Evolutionary conservation across 352 stramenopile species (phyloP).

Genomic region (Pythium biforme): DNA sequence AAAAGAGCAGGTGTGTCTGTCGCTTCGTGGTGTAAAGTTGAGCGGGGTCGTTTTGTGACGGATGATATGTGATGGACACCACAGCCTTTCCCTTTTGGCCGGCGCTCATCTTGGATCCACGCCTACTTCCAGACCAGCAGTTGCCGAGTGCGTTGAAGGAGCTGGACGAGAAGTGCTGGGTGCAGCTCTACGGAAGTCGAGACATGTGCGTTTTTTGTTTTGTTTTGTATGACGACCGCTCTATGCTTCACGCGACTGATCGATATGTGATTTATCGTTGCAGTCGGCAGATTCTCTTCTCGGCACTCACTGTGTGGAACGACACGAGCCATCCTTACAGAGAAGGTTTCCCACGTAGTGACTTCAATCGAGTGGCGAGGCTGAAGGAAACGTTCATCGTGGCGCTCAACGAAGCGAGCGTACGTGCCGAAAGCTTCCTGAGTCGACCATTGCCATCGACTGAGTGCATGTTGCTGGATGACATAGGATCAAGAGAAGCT

Average conservation of each 20-base stretch:
- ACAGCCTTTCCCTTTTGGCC: conserved; percentile 21
- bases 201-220: conserved; percentile 14
- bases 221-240: not conserved
- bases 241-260: not conserved
- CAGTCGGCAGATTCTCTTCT: conserved; percentile 18
- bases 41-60: too few relatives aligned
- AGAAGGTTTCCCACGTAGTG: conserved; percentile 14
- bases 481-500: conserved; percentile 19
- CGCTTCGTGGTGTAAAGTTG: too few relatives aligned
- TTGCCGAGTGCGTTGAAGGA: conserved; percentile 14
- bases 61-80: too few relatives aligned
- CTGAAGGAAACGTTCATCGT: conserved; percentile 10
- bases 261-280: not conserved
- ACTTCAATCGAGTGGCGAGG: not conserved
- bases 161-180: conserved; percentile 18
- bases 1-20: conserved; percentile 6
- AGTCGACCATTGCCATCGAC: not conserved
- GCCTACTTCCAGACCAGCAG: conserved; percentile 8
- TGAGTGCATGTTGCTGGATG: not conserved
- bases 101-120: conserved; percentile 19
- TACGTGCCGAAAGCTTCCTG: not conserved
- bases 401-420: conserved; percentile 10
- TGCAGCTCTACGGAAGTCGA: conserved; percentile 19
- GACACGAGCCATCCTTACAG: conserved; percentile 9
- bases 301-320: conserved; percentile 10